These are phyloP conservation scores for Curvularia verruculosa DNA, from an alignment of 2,329 filamentous ascomycete species.

Conservation along the genomic window DNA sequence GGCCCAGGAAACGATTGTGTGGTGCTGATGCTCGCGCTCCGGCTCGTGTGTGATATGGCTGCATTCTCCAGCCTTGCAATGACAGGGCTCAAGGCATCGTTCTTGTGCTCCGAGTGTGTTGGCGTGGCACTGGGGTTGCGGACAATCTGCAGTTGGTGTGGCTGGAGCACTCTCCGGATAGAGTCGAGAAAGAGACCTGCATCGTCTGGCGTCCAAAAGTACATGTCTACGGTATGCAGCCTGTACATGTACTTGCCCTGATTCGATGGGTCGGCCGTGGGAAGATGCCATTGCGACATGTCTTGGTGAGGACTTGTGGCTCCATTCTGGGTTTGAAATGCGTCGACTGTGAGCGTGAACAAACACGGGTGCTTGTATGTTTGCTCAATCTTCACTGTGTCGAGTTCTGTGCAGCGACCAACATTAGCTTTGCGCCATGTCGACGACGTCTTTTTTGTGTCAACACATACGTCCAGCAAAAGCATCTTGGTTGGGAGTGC, in stretches of 20 bases:
- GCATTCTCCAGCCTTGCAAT: constrained; percentile 76
- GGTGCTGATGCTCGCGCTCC: constrained; percentile 47
- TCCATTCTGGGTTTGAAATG: constrained; percentile 38
- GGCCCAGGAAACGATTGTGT: constrained; percentile 49
- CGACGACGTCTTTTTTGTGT: neutral
- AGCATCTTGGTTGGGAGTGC: constrained; percentile 77
- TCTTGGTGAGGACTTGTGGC: constrained; percentile 55
- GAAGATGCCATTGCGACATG: constrained; percentile 72
- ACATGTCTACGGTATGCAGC: constrained; percentile 76
- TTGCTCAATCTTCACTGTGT: constrained; percentile 69
- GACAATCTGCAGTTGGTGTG: constrained; percentile 52
- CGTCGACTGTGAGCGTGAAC: constrained; percentile 69
- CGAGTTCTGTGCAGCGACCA: constrained; percentile 61
- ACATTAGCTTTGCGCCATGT: constrained; percentile 25
- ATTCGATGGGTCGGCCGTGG: constrained; percentile 72
- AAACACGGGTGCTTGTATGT: constrained; percentile 76
- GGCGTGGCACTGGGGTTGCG: constrained; percentile 49
- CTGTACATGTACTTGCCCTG: constrained; percentile 81
- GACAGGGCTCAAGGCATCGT: constrained; percentile 67
- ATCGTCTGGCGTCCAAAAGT: constrained; percentile 79
- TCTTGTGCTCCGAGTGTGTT: constrained; percentile 51
- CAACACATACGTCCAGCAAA: constrained; percentile 72
- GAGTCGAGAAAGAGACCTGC: constrained; percentile 73
- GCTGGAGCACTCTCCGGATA: constrained; percentile 69
- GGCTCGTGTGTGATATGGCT: constrained; percentile 64